Conservation (phyloP, 305 asterid species). For the Fraxinus angustifolia region DNA sequence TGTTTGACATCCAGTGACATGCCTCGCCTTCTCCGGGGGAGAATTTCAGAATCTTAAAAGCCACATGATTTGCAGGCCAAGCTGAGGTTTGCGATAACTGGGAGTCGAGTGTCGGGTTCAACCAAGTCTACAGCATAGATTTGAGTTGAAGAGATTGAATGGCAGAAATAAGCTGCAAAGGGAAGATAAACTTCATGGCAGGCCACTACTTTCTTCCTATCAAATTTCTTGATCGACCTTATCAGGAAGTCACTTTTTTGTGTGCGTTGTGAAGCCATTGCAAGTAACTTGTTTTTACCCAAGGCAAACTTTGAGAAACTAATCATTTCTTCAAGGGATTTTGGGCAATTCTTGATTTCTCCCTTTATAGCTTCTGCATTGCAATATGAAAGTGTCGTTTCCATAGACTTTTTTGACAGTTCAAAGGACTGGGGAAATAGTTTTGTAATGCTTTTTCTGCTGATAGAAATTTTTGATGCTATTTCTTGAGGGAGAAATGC, state of each 20-base stretch:
- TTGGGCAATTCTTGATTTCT: too few relatives aligned
- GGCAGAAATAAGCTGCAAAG: not conserved
- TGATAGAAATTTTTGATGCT: too few relatives aligned
- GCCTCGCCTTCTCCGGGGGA: not conserved
- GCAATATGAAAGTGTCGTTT: too few relatives aligned
- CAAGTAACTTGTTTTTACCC: not conserved
- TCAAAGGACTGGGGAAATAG: too few relatives aligned
- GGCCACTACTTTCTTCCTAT: not conserved
- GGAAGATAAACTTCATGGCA: not conserved
- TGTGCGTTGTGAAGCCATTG: conserved; percentile 23
- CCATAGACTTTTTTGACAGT: too few relatives aligned
- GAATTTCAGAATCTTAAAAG: not conserved
- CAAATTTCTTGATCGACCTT: not conserved
- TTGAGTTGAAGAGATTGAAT: not conserved
- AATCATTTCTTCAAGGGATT: too few relatives aligned
- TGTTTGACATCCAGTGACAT: not conserved
- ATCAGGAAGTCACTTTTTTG: not conserved
- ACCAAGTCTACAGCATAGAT: not conserved
- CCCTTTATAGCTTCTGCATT: too few relatives aligned
- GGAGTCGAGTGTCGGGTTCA: not conserved
- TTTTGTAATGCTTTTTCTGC: too few relatives aligned
- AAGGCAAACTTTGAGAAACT: too few relatives aligned
- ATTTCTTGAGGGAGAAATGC: not conserved
- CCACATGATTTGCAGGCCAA: not conserved
- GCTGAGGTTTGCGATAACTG: not conserved